These are phyloP conservation scores for Hypoxylon intermedium DNA, from an alignment of 495 filamentous ascomycete genomes.

Conservation along the genomic window DNA sequence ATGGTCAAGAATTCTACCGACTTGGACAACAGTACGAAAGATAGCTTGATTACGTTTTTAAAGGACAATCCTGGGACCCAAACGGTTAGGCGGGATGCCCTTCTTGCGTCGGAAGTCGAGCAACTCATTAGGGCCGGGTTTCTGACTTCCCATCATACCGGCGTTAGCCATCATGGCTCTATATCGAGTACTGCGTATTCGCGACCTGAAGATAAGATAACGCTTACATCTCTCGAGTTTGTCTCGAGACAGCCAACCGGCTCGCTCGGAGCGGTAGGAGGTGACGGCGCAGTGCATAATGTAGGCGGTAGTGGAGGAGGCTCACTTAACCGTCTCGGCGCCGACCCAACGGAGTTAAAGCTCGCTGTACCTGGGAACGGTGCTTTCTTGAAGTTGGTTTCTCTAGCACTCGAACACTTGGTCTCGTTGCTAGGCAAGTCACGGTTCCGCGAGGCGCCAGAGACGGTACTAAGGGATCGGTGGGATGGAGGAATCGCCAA, in stretches of 20 bases:
- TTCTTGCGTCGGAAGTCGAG: slow-evolving; percentile 60
- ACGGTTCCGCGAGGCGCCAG: slow-evolving; percentile 67
- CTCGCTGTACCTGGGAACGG: slow-evolving; percentile 78
- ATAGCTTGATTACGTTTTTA: slow-evolving; percentile 63
- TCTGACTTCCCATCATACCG: slow-evolving; percentile 62
- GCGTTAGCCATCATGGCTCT: slow-evolving; percentile 55
- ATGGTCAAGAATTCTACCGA: slow-evolving; percentile 55
- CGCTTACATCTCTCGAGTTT: slow-evolving; percentile 59
- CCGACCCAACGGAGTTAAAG: slow-evolving; percentile 51
- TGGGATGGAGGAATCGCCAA: slow-evolving; percentile 80
- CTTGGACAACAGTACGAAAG: slow-evolving; percentile 61
- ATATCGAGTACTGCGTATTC: slow-evolving; percentile 49
- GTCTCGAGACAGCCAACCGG: slow-evolving; percentile 68
- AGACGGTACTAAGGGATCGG: slow-evolving; percentile 71
- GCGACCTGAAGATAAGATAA: slow-evolving; percentile 60
- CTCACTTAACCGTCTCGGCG: slow-evolving; percentile 23
- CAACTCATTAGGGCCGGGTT: slow-evolving; percentile 75
- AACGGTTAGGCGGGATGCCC: slow-evolving; percentile 54
- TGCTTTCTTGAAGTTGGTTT: slow-evolving; percentile 73
- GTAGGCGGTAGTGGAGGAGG: slow-evolving; percentile 54
- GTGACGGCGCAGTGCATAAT: slow-evolving; percentile 60
- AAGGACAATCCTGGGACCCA: slow-evolving; percentile 60
- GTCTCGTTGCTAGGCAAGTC: slow-evolving; percentile 70
- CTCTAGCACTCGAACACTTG: slow-evolving; percentile 70
- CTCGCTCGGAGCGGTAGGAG: slow-evolving; percentile 67